Evolutionary conservation across 75 land plant species (phyloP), one percentile per base, ranked within the genome.

Genomic region (Selaginella tamariscina): DNA sequence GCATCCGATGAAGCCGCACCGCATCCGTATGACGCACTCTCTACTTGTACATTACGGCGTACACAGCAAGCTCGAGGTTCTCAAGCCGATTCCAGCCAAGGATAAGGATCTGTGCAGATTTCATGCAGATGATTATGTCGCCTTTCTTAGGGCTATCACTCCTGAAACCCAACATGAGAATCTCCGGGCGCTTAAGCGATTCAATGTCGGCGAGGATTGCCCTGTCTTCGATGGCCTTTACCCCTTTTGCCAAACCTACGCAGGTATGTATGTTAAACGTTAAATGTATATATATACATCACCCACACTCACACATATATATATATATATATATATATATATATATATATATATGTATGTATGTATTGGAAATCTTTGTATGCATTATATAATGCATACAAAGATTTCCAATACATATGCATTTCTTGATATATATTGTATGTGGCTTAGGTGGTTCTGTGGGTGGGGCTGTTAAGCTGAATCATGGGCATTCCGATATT

Each of bases 171-270:
- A 59, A n/a, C 62, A 59, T n/a, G 62, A 59, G 62, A 8, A 59
- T n/a, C 8, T 21, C 18, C 21, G 62, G 8, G 62, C 62, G 24
- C 62, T 59, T 9, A 59, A 59, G 21, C 21, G 62, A 59, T 59
- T 59, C 26, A 59, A 26, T 59, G 62, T 27, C n/a, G 62, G 62
- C 21, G 62, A 59, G 23, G 62, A 26, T n/a, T 59, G 62, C 62
- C 85, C 85, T 0, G 84, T 83, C 24, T 83, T 83, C 49, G 77
- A 81, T 57, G 85, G 85, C 9, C 54, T 83, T 59, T 83, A 81
- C 44, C 28, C 33, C 30, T 83, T 74, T 59, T 83, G 85, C 63
- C 85, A 83, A 69, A 77, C 77, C 26, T 83, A 73, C 65, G 85
- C 85, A 0, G 85, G 82, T 21, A n/a, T n/a, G n/a, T n/a, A n/a